Conservation (phyloP, 2,329 filamentous ascomycete genomes). For the Calycina herbarum region DNA sequence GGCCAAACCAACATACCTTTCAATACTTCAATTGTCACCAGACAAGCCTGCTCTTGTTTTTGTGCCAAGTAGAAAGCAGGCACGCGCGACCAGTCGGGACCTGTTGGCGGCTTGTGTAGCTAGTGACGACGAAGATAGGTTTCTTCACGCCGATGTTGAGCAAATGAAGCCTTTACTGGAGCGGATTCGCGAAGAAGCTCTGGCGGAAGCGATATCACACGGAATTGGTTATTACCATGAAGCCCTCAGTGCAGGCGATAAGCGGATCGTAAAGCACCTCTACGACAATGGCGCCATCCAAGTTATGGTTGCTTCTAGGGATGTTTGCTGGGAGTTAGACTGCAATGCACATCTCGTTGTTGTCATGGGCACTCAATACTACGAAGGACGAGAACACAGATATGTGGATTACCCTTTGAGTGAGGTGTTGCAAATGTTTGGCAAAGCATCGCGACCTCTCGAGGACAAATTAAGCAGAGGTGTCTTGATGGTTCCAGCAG, state of each 20-base stretch:
- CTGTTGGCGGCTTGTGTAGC: constrained; percentile 82
- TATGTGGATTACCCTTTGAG: constrained; percentile 96
- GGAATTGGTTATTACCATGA: constrained; percentile 98
- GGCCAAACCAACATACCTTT: constrained; percentile 89
- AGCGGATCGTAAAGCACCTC: constrained; percentile 89
- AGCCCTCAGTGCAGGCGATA: constrained; percentile 83
- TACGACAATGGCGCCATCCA: constrained; percentile 75
- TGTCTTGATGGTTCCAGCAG: constrained; percentile 93
- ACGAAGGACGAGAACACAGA: constrained; percentile 92
- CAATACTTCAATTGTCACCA: constrained; percentile 82
- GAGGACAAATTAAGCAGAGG: constrained; percentile 81
- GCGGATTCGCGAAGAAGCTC: constrained; percentile 79
- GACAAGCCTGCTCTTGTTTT: constrained; percentile 91
- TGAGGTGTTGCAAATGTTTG: constrained; percentile 97
- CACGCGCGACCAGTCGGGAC: constrained; percentile 81
- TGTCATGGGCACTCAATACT: constrained; percentile 97
- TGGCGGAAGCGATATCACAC: constrained; percentile 87
- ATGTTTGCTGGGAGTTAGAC: constrained; percentile 95
- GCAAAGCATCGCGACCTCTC: constrained; percentile 79
- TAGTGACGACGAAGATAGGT: constrained; percentile 90
- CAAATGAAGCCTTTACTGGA: constrained; percentile 81
- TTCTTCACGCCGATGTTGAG: constrained; percentile 80
- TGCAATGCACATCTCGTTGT: constrained; percentile 86
- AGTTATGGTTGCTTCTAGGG: constrained; percentile 72
- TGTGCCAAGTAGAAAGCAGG: constrained; percentile 91